Conservation (phyloP, 345 rosid species). For the Psidium guajava region DNA sequence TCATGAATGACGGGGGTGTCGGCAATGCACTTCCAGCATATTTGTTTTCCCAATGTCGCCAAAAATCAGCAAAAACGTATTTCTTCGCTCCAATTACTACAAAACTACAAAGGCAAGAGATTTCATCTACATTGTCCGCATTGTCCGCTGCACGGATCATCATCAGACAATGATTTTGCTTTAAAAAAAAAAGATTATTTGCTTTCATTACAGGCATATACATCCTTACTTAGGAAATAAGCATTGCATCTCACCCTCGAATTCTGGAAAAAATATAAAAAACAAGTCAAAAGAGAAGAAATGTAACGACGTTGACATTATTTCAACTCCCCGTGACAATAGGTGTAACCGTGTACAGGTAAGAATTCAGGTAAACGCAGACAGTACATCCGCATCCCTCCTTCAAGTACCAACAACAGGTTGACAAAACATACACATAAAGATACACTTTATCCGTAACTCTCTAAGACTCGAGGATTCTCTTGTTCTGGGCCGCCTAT, state of each 20-base stretch:
- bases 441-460: background rate
- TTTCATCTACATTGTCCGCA: background rate
- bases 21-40: background rate
- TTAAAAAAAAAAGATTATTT: background rate
- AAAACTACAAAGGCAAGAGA: background rate
- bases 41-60: background rate
- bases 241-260: background rate
- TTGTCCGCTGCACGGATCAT: background rate
- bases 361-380: background rate
- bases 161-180: background rate
- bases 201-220: background rate
- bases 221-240: background rate
- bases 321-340: background rate
- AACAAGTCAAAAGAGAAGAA: background rate
- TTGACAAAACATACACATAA: background rate
- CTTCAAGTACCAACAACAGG: background rate
- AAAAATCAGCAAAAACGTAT: background rate
- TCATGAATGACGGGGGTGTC: background rate
- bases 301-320: background rate
- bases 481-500: conserved; percentile 38
- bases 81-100: background rate
- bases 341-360: background rate
- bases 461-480: conserved; percentile 12
- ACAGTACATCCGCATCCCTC: background rate
- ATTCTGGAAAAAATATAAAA: background rate